Evolutionary conservation across 495 filamentous ascomycete species (phyloP), one percentile per base, ranked within the genome.

Genomic region (Penicillium cosmopolitanum): DNA sequence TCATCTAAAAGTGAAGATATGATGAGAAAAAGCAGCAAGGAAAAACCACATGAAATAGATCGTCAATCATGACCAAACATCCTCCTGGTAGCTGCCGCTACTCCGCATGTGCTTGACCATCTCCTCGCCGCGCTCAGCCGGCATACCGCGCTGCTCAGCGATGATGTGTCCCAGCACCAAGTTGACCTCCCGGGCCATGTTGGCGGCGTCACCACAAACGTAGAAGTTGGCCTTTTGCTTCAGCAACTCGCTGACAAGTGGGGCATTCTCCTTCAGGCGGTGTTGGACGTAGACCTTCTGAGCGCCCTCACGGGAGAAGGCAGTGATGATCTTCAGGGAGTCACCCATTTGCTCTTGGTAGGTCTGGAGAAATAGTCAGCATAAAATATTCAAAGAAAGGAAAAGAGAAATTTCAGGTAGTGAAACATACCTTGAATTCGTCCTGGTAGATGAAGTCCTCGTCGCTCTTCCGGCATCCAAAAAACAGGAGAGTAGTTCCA

Each of bases 261-360:
- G 81, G 31, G 92, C 90, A 21, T 86, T 79, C 73, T 97, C 92
- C 73, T 88, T 84, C 56, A 99, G 81, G 58, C 90, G 82, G 74
- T 99, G 93, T 75, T 99, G 95, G 6, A 99, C 95, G 69, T 99
- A 99, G 35, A 99, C 90, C 80, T 99, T 99, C 73, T 92, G 78
- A 31, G 69, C 46, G 28, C 65, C 61, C 59, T 97, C 91, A 61
- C 95, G 86, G 9, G 95, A 99, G 79, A 99, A 99, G 50, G 95
- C 95, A 23, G 88, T 92, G 71, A 97, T 84, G 52, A 98, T 74
- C 69, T 90, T 86, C 70, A 99, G 92, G 13, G 87, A 87, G 70
- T 93, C 90, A 53, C 94, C 93, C 48, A 99, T 85, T 50, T 85
- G 84, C 56, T 90, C 73, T 73, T 90, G 85, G 75, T 89, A 96